These are phyloP conservation scores for Diphasiastrum complanatum DNA, from an alignment of 83 land plant genomes.

Conservation along the genomic window DNA sequence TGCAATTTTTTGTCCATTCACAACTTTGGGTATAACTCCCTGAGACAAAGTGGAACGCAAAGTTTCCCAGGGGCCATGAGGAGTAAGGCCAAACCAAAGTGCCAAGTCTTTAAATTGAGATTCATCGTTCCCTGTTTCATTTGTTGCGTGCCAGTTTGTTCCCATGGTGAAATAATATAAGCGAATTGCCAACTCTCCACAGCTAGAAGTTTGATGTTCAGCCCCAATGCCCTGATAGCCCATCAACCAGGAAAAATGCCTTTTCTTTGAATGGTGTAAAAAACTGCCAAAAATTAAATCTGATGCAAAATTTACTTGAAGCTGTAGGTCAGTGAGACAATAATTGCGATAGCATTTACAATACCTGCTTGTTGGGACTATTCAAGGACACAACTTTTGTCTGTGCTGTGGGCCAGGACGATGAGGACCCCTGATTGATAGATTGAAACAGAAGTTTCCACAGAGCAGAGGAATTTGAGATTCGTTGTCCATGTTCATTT, in stretches of 20 bases:
- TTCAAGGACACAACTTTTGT: neutral
- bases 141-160: constrained; percentile 4
- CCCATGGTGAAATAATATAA: constrained; percentile 25
- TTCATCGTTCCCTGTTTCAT: constrained; percentile 9
- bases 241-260: too few relatives aligned
- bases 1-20: constrained; percentile 48
- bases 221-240: too few relatives aligned
- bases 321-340: too few relatives aligned
- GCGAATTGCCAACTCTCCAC: constrained; percentile 31
- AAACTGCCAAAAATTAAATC: too few relatives aligned
- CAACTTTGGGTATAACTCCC: constrained; percentile 54
- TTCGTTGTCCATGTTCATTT: constrained; percentile 17
- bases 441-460: constrained; percentile 8
- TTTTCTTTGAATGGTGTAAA: too few relatives aligned
- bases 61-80: constrained; percentile 73
- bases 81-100: constrained; percentile 52
- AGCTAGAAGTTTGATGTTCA: constrained; percentile 13
- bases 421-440: neutral
- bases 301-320: too few relatives aligned
- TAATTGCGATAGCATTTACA: too few relatives aligned
- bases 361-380: constrained; percentile 9
- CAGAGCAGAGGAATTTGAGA: constrained; percentile 5
- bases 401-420: neutral
- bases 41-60: constrained; percentile 57
- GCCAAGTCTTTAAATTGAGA: constrained; percentile 45